These are phyloP conservation scores for Dioscorea zingiberensis DNA, from an alignment of 106 monocot genomes.

Conservation along the genomic window DNA sequence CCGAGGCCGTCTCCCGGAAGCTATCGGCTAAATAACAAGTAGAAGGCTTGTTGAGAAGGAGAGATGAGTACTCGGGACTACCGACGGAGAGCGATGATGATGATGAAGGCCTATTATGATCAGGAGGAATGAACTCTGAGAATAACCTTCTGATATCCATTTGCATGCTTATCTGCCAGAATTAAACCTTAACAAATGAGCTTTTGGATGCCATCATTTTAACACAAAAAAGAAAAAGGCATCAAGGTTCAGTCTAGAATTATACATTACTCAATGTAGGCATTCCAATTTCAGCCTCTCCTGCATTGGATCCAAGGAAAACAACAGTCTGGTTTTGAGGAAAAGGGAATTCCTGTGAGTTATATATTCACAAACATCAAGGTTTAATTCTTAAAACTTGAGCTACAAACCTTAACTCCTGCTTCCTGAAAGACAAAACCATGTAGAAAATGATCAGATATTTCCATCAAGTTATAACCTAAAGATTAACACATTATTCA, in stretches of 20 bases:
- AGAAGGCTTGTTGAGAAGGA: constrained; percentile 11
- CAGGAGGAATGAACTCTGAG: constrained; percentile 1
- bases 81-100: constrained; percentile 54
- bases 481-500: neutral
- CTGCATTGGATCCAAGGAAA: constrained; percentile 56
- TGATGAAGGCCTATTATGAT: constrained; percentile 26
- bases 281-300: constrained; percentile 68
- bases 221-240: too few relatives aligned
- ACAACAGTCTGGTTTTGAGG: constrained; percentile 31
- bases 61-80: constrained; percentile 53
- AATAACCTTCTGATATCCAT: constrained; percentile 33
- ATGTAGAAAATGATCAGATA: too few relatives aligned
- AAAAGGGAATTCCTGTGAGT: neutral
- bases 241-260: neutral
- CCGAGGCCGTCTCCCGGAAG: neutral
- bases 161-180: constrained; percentile 20
- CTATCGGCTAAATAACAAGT: neutral
- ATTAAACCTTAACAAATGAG: too few relatives aligned
- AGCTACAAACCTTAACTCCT: constrained; percentile 53
- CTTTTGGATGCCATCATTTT: too few relatives aligned
- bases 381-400: too few relatives aligned
- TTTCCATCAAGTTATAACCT: neutral
- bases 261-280: constrained; percentile 13
- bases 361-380: neutral
- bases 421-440: constrained; percentile 37